These are phyloP conservation scores for Recurvomyces mirabilis DNA, from an alignment of 495 filamentous ascomycete genomes.

Conservation along the genomic window DNA sequence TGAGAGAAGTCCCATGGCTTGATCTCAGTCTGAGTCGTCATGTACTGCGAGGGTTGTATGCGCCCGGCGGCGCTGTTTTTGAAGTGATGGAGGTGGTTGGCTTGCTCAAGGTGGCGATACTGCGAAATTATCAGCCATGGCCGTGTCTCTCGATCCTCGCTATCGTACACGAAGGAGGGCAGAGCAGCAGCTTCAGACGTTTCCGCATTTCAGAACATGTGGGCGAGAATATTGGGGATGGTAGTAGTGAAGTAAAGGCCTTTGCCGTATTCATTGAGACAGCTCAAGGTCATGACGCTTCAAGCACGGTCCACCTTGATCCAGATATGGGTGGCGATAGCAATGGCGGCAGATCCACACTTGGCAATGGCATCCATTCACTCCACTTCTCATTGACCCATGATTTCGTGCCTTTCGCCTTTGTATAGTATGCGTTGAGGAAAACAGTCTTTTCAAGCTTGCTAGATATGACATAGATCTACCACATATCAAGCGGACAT, in stretches of 20 bases:
- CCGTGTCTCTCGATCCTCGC: background rate
- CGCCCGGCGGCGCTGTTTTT: background rate
- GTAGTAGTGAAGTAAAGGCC: too few species aligned
- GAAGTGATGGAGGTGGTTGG: background rate
- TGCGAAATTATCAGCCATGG: background rate
- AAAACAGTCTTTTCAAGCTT: too few species aligned
- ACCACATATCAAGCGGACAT: slow-evolving; percentile 35
- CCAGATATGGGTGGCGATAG: too few species aligned
- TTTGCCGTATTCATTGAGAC: too few species aligned
- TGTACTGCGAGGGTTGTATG: slow-evolving; percentile 1
- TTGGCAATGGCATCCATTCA: too few species aligned
- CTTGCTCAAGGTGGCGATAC: background rate
- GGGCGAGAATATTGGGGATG: background rate
- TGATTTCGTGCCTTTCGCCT: too few species aligned
- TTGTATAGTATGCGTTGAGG: too few species aligned
- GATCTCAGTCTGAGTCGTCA: slow-evolving; percentile 12
- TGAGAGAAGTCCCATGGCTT: slow-evolving; percentile 29
- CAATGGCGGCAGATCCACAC: too few species aligned
- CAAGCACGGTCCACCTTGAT: too few species aligned
- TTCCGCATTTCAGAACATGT: slow-evolving; percentile 9
- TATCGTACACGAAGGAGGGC: slow-evolving; percentile 19
- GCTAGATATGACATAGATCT: background rate
- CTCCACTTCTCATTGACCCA: too few species aligned
- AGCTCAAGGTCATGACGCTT: too few species aligned
- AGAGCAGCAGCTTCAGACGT: slow-evolving; percentile 19